Percentiles rank a stretch among this genome's conserved stretches.
Conservation (phyloP, 805 yeast genomes). For the Cyberlindnera amylophila region DNA sequence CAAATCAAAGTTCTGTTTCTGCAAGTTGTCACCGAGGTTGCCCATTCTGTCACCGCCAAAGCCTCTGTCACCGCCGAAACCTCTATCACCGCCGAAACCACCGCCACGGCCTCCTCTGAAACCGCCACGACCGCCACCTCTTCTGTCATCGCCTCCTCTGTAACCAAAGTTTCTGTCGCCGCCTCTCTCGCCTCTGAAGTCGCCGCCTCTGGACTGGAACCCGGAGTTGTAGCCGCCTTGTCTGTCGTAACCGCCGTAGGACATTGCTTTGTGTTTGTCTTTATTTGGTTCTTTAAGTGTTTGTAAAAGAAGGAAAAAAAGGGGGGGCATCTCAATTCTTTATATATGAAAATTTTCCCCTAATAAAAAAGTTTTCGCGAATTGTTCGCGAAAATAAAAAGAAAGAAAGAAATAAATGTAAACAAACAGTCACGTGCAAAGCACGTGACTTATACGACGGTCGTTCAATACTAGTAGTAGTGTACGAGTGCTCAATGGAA, state of each 20-base stretch:
- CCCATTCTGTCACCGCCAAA: conserved; percentile 38
- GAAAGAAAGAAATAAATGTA: too few relatives aligned
- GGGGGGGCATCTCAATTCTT: not conserved
- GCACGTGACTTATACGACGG: not conserved
- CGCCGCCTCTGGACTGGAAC: conserved; percentile 20
- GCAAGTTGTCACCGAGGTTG: conserved; percentile 51
- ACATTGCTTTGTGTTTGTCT: conserved; percentile 12
- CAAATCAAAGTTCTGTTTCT: conserved; percentile 78
- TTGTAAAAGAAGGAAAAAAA: not conserved
- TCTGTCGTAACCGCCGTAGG: conserved; percentile 22
- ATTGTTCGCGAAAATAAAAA: too few relatives aligned
- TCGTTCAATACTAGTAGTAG: not conserved
- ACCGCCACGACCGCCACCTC: conserved; percentile 31
- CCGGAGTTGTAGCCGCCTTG: conserved; percentile 22
- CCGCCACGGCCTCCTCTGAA: conserved; percentile 35
- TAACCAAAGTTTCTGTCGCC: conserved; percentile 26
- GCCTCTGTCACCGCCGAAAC: conserved; percentile 32
- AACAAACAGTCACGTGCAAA: too few relatives aligned
- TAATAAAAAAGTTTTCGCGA: too few relatives aligned
- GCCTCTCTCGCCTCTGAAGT: conserved; percentile 24
- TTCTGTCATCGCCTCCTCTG: conserved; percentile 34
- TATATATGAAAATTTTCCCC: too few relatives aligned
- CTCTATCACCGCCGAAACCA: conserved; percentile 15
- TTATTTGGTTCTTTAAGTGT: too few relatives aligned
- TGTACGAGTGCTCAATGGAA: not conserved